Evolutionary conservation across 1,284 basidiomycete genomes (phyloP), one percentile per base, ranked within the genome.

Genomic region (Austroboletus novae-zelandiae): DNA sequence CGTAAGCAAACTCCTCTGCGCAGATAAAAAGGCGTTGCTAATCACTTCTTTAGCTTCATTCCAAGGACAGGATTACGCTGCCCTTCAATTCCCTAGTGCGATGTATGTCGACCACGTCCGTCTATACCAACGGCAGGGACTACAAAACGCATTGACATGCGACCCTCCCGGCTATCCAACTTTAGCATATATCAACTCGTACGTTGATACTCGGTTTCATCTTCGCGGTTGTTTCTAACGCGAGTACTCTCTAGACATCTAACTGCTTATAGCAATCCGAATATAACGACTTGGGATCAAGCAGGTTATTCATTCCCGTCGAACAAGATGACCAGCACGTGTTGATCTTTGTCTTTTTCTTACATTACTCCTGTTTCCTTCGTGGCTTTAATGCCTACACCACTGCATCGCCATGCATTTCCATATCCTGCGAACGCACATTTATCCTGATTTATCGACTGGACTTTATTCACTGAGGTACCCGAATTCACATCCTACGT

Each of bases 31-130:
- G n/a, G 27, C 27, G 2, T 55, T 47, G 15, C 30, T 60, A 14
- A 62, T 36, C 18, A 13, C 17, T 18, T 40, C 32, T 43, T 35
- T 52, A 77, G 75, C 80, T 14, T 73, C 73, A 32, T 91, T 91
- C 73, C 86, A 90, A 64, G 59, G 63, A 41, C 80, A 81, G 57
- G 85, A 91, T 67, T 89, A 76, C 62, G 74, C 75, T 55, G 71
- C 86, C 60, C 64, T 91, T 39, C 59, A 68, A 47, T 91, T 91
- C 74, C 89, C 89, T 2, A 68, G 74, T 20, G 70, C 73, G 57
- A 88, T 91, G 84, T 81, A 79, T 56, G 68, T 91, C 48, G 89
- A 91, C 64, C 91, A 91, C 57, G 75, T 91, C 15, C 83, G 89
- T 32, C 75, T 91, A 40, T 91, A 91, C 57, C 89, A 91, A 67